Conservation (phyloP, 2,329 filamentous ascomycete genomes). For the Juglanconis juglandina region DNA sequence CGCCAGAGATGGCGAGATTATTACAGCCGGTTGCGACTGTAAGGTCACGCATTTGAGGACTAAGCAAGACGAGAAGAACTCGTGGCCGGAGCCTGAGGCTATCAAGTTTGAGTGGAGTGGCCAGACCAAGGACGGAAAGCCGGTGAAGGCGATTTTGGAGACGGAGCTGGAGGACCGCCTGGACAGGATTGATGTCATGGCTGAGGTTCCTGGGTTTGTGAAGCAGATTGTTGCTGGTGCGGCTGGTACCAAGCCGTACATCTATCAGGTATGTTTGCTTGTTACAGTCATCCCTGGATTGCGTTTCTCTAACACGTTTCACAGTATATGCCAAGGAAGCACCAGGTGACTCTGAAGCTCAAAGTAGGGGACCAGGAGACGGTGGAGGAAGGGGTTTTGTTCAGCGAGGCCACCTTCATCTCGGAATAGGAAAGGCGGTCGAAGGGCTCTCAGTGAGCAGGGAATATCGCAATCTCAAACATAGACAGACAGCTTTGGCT, state of each 20-base stretch:
- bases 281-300: not conserved
- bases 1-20: constrained; percentile 73
- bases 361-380: constrained; percentile 78
- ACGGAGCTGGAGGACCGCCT: constrained; percentile 64
- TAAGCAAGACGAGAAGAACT: constrained; percentile 70
- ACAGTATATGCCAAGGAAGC: constrained; percentile 66
- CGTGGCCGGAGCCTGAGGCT: constrained; percentile 82
- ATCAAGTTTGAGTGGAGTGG: constrained; percentile 77
- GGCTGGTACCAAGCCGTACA: constrained; percentile 92
- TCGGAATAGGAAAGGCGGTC: constrained; percentile 45
- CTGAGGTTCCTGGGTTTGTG: constrained; percentile 90
- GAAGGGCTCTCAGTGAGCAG: not conserved
- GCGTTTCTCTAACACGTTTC: constrained; percentile 21
- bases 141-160: constrained; percentile 66
- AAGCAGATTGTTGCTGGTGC: constrained; percentile 89
- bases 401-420: constrained; percentile 95
- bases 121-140: constrained; percentile 71
- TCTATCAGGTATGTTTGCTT: constrained; percentile 72
- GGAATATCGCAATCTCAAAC: not conserved
- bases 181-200: constrained; percentile 93
- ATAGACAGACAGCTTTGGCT: constrained; percentile 19
- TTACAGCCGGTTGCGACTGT: constrained; percentile 67
- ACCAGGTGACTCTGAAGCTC: constrained; percentile 70
- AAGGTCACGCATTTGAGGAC: constrained; percentile 66
- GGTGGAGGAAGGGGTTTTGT: constrained; percentile 73